Base-by-base conservation (phyloP, 352 stramenopile genomes). In the Pythium insidiosum region DNA sequence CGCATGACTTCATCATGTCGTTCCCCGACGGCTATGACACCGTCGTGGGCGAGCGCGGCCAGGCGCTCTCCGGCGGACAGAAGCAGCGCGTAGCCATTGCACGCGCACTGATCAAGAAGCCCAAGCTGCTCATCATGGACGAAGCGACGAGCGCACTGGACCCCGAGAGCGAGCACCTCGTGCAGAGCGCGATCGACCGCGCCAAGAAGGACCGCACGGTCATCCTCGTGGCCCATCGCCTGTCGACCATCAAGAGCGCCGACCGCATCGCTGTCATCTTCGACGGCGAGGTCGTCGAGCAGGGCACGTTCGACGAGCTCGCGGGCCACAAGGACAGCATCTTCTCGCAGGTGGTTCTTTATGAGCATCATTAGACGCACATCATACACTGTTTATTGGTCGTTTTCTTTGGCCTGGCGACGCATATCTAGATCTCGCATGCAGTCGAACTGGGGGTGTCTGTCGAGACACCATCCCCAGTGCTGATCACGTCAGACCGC, bases 221-320 rank as follows among this genome's bases (percentile, higher is more conserved):
- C 26, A 69, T 99, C 31, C 72, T 98, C 13, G 97, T 99, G 56
- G 96, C 97, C 12, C 97, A 99, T 60, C 78, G 97, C 21, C 58
- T 99, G 24, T 88, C 84, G 35, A 97, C 91, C 13, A 95, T 98
- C 61, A 83, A 90, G 61, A 86, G 84, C 37, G 84, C 84, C 4
- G 89, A 97, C 45, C 66, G 85, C 43, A 97, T 97, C 53, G 66
- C 91, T 53, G 88, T 97, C 5, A 82, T 97, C 35, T 73, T 89
- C 20, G 63, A 95, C 30, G 88, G 88, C 12, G 50, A 62, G 25
- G 71, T 98, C 25, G 74, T 90, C 9, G 89, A 97, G 50, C 56
- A 93, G 46, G 79, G 80, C 30, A 84, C 74, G 9, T 92, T 88
- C 29, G 50, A 61, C 19, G 58, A 86, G 48, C 56, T 92, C 10